phyloP scores from a whole-genome alignment of 2,329 filamentous ascomycete genomes.

The Fusarium tuaranense region DNA sequence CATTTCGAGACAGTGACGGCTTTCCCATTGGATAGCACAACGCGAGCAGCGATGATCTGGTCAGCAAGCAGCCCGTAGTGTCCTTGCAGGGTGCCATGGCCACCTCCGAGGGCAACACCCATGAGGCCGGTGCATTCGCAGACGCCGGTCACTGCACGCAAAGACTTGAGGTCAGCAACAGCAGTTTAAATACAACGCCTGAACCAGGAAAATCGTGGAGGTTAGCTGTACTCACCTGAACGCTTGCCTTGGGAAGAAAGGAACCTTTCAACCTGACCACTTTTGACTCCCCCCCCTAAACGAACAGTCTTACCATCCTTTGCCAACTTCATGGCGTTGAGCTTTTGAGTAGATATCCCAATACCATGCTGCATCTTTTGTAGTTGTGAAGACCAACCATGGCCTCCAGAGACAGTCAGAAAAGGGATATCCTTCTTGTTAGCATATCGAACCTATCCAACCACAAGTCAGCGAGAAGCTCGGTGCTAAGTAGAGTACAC shows the following conservation, averaged over 20 bases:
- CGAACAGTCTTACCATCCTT: neutral
- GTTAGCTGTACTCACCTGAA: neutral
- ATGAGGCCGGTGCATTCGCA: slow-evolving; percentile 46
- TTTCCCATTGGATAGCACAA: slow-evolving; percentile 48
- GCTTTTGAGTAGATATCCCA: neutral
- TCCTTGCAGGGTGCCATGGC: slow-evolving; percentile 47
- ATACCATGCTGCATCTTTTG: neutral
- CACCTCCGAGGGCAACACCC: slow-evolving; percentile 47
- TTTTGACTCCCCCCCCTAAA: neutral
- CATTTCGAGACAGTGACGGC: slow-evolving; percentile 28
- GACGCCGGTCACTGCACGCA: slow-evolving; percentile 42
- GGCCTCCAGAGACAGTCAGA: neutral
- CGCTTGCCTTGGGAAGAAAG: neutral
- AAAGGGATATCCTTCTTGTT: neutral
- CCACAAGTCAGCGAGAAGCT: neutral
- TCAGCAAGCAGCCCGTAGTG: slow-evolving; percentile 47
- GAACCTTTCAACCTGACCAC: neutral
- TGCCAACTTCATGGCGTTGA: neutral
- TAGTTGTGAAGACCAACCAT: neutral
- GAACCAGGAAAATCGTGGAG: neutral
- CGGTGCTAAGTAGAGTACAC: neutral
- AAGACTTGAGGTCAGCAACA: no score
- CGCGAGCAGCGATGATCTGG: slow-evolving; percentile 47
- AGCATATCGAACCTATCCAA: neutral
- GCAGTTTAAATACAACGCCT: no score